A percentile compares a stretch with the other conserved stretches of the same genome.
Conservation (phyloP, 208 protist genomes). For the Leishmania turanica region DNA sequence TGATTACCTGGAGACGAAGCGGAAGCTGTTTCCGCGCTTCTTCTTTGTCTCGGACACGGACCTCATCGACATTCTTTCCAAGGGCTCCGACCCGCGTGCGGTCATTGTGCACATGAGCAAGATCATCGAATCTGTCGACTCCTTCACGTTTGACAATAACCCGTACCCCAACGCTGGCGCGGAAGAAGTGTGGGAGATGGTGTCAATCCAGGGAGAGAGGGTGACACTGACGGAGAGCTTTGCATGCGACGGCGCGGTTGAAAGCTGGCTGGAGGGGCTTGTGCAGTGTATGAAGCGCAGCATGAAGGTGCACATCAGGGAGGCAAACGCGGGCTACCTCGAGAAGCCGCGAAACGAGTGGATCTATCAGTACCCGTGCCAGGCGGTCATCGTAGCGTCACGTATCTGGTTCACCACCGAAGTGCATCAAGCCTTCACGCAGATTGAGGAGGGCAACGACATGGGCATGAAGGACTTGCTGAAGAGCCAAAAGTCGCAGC, state of each 20-base stretch:
- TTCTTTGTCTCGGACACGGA: slow-evolving; percentile 96
- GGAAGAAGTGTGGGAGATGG: slow-evolving; percentile 92
- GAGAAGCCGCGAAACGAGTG: slow-evolving; percentile 97
- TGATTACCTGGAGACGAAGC: slow-evolving; percentile 98
- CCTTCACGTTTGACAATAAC: slow-evolving; percentile 91
- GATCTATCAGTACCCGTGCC: slow-evolving; percentile 97
- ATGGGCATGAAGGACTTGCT: slow-evolving; percentile 98
- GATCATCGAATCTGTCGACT: slow-evolving; percentile 95
- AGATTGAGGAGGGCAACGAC: slow-evolving; percentile 98
- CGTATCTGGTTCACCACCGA: slow-evolving; percentile 98
- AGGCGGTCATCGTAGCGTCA: slow-evolving; percentile 95
- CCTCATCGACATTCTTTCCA: slow-evolving; percentile 98
- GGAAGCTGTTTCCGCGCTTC: slow-evolving; percentile 98
- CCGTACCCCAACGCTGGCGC: slow-evolving; percentile 40
- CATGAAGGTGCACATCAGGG: slow-evolving; percentile 85
- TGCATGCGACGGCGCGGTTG: slow-evolving; percentile 95
- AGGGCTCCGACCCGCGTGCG: slow-evolving; percentile 93
- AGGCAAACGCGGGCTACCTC: slow-evolving; percentile 94
- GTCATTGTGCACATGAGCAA: slow-evolving; percentile 97
- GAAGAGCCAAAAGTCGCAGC: slow-evolving; percentile 94
- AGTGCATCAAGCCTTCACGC: slow-evolving; percentile 97
- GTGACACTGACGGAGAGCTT: slow-evolving; percentile 93
- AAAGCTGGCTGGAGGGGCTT: slow-evolving; percentile 96
- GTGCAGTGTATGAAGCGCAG: slow-evolving; percentile 87
- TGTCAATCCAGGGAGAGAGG: slow-evolving; percentile 94